A percentile compares a stretch with the other conserved stretches of the same genome.
Conservation (phyloP, 306 rosid genomes). For the Vigna trinervia region DNA sequence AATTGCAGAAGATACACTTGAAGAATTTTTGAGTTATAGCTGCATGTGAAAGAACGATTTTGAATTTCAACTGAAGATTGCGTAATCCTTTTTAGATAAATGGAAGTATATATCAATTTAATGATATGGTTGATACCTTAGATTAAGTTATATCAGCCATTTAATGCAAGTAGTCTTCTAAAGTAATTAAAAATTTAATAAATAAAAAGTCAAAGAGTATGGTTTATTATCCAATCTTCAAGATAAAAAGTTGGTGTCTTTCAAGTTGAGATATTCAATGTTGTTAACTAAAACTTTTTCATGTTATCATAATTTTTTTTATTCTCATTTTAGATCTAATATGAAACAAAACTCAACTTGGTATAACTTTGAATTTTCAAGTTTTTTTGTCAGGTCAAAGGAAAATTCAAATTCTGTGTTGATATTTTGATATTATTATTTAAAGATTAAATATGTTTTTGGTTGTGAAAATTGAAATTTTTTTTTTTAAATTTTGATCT, state of each 20-base stretch:
- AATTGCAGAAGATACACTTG: neutral
- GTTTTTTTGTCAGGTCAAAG: neutral
- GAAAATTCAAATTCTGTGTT: too few relatives aligned
- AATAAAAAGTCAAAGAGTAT: slow-evolving; percentile 11
- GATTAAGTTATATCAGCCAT: slow-evolving; percentile 17
- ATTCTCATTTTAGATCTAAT: neutral
- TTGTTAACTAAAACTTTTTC: neutral
- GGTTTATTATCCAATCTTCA: neutral
- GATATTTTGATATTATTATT: too few relatives aligned
- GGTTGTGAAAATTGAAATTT: too few relatives aligned
- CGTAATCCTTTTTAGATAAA: neutral
- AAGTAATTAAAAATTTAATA: neutral
- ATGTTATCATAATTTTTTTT: neutral
- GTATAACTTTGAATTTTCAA: neutral
- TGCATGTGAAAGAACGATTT: slow-evolving; percentile 40
- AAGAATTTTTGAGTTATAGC: neutral
- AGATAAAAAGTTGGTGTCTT: neutral
- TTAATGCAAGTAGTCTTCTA: slow-evolving; percentile 33
- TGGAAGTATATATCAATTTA: neutral
- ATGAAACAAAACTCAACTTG: neutral
- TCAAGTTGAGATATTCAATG: neutral
- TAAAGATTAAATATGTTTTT: too few relatives aligned
- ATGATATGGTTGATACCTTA: neutral
- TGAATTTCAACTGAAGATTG: neutral
- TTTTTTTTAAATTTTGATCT: too few relatives aligned